Base-by-base conservation (phyloP, 306 rosid genomes). In the Parietaria judaica region DNA sequence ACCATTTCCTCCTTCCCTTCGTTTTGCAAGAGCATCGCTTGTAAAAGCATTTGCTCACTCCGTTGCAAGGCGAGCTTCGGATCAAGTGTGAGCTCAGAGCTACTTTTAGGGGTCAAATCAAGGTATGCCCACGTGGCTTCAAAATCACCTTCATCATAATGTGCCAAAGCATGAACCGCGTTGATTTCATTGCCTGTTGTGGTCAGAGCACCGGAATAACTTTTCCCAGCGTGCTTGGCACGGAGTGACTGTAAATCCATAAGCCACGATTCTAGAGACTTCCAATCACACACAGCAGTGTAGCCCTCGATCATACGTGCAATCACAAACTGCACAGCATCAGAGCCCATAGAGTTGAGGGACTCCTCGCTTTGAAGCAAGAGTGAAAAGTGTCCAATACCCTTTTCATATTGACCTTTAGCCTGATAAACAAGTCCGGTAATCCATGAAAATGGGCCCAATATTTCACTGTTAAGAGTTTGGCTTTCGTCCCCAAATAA, bases 21-120 rank as follows among this genome's bases (percentile, higher is more conserved):
- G 57, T 76, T 85, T 47, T 66, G 84, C 50, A 78, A 75, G 73
- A 90, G 94, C 81, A 90, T 70, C 64, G 97, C 94, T 74, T 87
- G 96, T 69, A 90, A 79, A 76, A 90, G 91, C 96, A 90, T 90
- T 81, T 90, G 97, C 81, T 90, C 97, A 72, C 97, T 90, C 76
- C 97, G 78, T 46, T 83, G 97, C 91, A 90, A 78, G 72, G 95
- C 96, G 70, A 87, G 67, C 73, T 85, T 87, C 51, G 97, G 96
- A 76, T 90, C 90, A 72, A 90, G 90, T 54, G 97, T 85, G 69
- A 90, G 96, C 63, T 90, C 97, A 66, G 83, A 78, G 71, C 88
- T 90, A 79, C 96, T 87, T 86, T 90, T 90, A 58, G 96, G 96
- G 13, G 97, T 90, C 87, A 90, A 83, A 71, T 84, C 97, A 69